These are phyloP conservation scores for Rhizopogon vesiculosus DNA, from an alignment of 768 basidiomycete species.

Conservation along the genomic window DNA sequence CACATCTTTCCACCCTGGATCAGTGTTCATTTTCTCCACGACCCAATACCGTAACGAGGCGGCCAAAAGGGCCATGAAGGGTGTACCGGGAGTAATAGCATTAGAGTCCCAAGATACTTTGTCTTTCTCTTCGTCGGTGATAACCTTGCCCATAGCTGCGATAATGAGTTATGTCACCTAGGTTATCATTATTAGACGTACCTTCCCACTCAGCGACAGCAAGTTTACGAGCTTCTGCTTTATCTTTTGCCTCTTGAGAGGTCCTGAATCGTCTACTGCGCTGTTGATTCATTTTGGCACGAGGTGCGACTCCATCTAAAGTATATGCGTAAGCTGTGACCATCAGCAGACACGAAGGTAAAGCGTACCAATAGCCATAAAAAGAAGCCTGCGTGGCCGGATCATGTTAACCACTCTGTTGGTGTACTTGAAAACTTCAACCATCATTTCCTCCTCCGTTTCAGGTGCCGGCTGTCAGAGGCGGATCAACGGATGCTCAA, in stretches of 20 bases:
- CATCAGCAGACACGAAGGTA: not conserved
- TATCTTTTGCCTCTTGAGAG: conserved; percentile 91
- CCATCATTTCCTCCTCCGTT: conserved; percentile 99
- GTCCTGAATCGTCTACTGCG: conserved; percentile 94
- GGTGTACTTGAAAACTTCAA: conserved; percentile 94
- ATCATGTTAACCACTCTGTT: conserved; percentile 97
- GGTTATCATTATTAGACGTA: conserved; percentile 23
- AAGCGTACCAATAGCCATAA: conserved; percentile 93
- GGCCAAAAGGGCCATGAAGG: conserved; percentile 95
- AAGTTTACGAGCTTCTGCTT: conserved; percentile 82
- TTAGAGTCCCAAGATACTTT: conserved; percentile 96
- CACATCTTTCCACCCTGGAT: conserved; percentile 94
- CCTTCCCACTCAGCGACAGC: conserved; percentile 85
- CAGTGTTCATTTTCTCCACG: conserved; percentile 88
- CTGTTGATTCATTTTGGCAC: conserved; percentile 99
- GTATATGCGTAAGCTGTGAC: conserved; percentile 1
- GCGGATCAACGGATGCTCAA: not conserved
- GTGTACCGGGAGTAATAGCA: conserved; percentile 98
- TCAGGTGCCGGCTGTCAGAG: conserved; percentile 79
- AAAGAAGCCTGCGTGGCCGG: conserved; percentile 88
- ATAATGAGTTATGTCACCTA: not conserved
- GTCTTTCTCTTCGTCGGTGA: conserved; percentile 77
- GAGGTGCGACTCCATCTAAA: conserved; percentile 91
- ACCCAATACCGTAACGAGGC: conserved; percentile 93
- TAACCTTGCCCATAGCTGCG: conserved; percentile 86